Evolutionary conservation across 768 basidiomycete species (phyloP).

Genomic region (Boletus vinaceobasis): DNA sequence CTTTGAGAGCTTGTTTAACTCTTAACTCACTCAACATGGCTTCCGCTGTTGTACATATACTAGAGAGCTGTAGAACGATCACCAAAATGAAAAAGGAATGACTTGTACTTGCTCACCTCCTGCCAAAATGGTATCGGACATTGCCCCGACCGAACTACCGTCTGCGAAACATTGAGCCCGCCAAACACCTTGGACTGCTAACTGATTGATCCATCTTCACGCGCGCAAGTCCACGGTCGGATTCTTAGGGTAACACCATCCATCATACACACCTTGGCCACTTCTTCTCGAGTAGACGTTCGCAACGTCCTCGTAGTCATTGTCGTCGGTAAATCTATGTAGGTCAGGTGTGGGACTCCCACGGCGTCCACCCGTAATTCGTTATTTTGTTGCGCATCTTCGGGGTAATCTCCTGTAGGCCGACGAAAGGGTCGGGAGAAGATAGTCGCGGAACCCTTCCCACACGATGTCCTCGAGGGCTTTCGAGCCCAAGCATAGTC

Average conservation of each 20-base stretch:
- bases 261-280: constrained; percentile 51
- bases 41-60: too few species aligned
- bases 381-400: too few species aligned
- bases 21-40: too few species aligned
- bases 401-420: neutral
- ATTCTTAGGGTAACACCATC: neutral
- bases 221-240: neutral
- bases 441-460: neutral
- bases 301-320: constrained; percentile 16
- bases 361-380: too few species aligned
- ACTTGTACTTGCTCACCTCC: constrained; percentile 16
- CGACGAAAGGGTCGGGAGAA: neutral
- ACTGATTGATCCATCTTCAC: constrained; percentile 58
- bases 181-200: constrained; percentile 76
- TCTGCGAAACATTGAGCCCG: constrained; percentile 59
- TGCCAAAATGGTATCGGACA: constrained; percentile 28
- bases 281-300: constrained; percentile 62
- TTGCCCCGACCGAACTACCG: constrained; percentile 58
- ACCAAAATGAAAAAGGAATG: too few species aligned
- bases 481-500: too few species aligned
- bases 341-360: neutral
- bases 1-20: constrained; percentile 54
- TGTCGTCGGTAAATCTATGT: neutral
- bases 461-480: too few species aligned
- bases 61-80: neutral